Evolutionary conservation across 1,139 yeast species (phyloP), one percentile per base, ranked within the genome.

Genomic region (Pichia sp.): DNA sequence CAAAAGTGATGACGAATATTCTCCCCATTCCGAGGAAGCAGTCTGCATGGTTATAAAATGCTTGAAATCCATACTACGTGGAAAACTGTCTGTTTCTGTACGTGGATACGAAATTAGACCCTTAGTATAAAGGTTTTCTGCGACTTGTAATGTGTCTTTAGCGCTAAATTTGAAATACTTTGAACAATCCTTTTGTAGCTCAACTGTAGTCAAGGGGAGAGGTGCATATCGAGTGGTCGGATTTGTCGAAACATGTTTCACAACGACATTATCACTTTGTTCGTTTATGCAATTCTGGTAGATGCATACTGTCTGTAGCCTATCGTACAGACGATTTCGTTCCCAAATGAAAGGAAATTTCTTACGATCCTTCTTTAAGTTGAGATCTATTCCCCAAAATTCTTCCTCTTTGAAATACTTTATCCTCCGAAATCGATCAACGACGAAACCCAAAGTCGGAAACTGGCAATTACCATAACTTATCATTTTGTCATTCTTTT

Each of bases 401-500:
- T 78, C 79, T 66, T 95, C 98, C 0, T 89, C 79, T 4, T 77
- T 73, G 67, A 93, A 93, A 58, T 75, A 74, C 65, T 82, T 78
- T 30, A 87, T 89, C 54, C 97, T 75, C 58, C 83, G 83, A 67
- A 85, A 91, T 58, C 99, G 74, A 67, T 95, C 99, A n/a, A 93
- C 98, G 1, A 95, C 92, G 71, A 95, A 95, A 2, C 99, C 98
- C 52, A 95, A 73, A 0, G 99, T 93, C 1, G 99, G 99, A 63
- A 93, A 93, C 67, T 95, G 99, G 67, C 99, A 95, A 0, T 97
- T 83, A 1, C 99, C 98, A 67, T 91, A 92, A 0, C 96, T 89
- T 0, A 85, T 73, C 0, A 77, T 60, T 9, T 43, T 47, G 6
- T 49, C 50, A 62, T 58, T 45, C 10, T 43, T 20, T 9, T 44